Evolutionary conservation across 129 eudicot species (phyloP).

Genomic region (Chrysanthemum makinoi): DNA sequence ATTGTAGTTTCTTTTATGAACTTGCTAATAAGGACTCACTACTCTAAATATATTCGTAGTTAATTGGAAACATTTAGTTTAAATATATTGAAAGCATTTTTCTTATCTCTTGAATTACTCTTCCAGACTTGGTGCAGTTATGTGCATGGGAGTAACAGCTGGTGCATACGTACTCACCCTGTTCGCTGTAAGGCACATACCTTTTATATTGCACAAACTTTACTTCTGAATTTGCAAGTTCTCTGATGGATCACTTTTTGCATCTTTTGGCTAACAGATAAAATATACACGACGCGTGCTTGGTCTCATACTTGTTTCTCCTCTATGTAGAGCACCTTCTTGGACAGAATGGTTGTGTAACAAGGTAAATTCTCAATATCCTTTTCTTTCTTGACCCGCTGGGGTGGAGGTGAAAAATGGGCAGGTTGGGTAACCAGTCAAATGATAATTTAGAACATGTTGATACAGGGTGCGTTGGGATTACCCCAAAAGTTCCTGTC

Average conservation of each 20-base stretch:
- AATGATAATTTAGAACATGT: too few relatives aligned
- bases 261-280: constrained; percentile 43
- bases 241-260: constrained; percentile 14
- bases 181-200: constrained; percentile 68
- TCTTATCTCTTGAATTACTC: constrained; percentile 22
- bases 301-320: constrained; percentile 92
- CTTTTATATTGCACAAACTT: not conserved
- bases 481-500: too few relatives aligned
- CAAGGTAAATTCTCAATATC: constrained; percentile 51
- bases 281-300: constrained; percentile 66
- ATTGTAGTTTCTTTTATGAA: constrained; percentile 14
- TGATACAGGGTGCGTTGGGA: too few relatives aligned
- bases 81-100: constrained; percentile 8
- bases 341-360: constrained; percentile 97
- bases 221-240: not conserved
- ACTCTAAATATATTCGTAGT: constrained; percentile 1
- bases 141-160: constrained; percentile 97
- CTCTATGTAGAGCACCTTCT: constrained; percentile 83
- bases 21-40: constrained; percentile 2
- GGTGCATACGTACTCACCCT: constrained; percentile 91
- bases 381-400: not conserved
- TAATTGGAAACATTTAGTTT: not conserved
- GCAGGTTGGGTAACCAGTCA: too few relatives aligned
- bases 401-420: not conserved
- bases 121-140: constrained; percentile 76